Conservation (phyloP, 2,329 filamentous ascomycete genomes). For the Kalmusia sp. region DNA sequence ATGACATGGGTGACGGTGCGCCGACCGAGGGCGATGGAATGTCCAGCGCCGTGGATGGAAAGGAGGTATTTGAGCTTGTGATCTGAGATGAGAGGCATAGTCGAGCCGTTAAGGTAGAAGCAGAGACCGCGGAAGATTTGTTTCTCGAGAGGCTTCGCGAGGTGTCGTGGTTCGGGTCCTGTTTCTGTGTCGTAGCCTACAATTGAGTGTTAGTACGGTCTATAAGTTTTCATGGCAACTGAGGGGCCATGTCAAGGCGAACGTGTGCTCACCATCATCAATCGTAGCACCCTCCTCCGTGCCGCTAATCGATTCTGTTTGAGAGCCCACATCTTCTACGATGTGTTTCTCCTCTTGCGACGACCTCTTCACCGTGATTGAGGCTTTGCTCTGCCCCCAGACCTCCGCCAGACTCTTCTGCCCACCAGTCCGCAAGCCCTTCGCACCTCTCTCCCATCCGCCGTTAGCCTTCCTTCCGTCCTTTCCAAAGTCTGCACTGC, state of each 20-base stretch:
- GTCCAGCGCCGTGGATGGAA: constrained; percentile 73
- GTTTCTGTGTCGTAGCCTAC: not conserved
- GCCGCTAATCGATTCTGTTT: not conserved
- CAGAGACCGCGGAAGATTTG: constrained; percentile 74
- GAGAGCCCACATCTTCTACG: not conserved
- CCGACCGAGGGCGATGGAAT: constrained; percentile 75
- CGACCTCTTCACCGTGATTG: constrained; percentile 10
- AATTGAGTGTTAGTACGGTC: not conserved
- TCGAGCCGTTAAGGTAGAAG: constrained; percentile 89
- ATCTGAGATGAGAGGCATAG: constrained; percentile 80
- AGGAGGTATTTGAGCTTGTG: constrained; percentile 84
- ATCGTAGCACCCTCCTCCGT: not conserved
- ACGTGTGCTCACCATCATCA: not conserved
- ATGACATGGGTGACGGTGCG: constrained; percentile 86
- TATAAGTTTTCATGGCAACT: not conserved
- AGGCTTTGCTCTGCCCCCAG: constrained; percentile 30
- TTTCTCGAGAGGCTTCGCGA: constrained; percentile 22
- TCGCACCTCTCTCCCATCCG: constrained; percentile 56
- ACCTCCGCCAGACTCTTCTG: constrained; percentile 46
- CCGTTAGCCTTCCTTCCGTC: constrained; percentile 61
- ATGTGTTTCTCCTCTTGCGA: constrained; percentile 8
- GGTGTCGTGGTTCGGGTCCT: not conserved
- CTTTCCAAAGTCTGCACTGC: constrained; percentile 62
- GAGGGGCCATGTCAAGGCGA: not conserved
- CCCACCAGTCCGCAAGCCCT: constrained; percentile 55